Evolutionary conservation across 441 rosid genomes (phyloP).

Genomic region (Mallotus japonicus): DNA sequence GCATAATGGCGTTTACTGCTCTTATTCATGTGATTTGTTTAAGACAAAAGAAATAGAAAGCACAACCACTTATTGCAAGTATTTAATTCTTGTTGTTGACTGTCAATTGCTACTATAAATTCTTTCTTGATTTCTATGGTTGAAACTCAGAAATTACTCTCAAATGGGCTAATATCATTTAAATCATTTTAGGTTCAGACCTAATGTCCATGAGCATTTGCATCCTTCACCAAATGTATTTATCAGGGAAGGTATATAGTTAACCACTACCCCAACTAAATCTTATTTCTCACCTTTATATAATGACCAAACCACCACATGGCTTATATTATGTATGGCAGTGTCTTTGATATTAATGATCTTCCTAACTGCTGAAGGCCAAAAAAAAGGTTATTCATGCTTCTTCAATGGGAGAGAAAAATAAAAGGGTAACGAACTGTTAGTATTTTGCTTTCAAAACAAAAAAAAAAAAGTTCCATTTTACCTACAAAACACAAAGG

Average conservation of each 20-base stretch:
- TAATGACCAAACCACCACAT: conserved; percentile 25
- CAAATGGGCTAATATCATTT: no score
- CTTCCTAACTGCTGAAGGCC: conserved; percentile 2
- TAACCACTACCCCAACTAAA: conserved; percentile 12
- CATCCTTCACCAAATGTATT: conserved; percentile 22
- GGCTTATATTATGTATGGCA: not conserved
- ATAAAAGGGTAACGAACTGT: not conserved
- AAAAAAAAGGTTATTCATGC: not conserved
- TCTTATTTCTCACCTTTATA: conserved; percentile 16
- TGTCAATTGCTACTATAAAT: not conserved
- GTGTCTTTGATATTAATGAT: not conserved
- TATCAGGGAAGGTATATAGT: not conserved
- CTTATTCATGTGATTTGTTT: not conserved
- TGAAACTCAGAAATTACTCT: not conserved
- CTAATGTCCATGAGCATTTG: not conserved
- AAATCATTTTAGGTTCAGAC: no score
- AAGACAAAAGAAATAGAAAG: no score
- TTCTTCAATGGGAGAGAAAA: not conserved
- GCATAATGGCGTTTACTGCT: not conserved
- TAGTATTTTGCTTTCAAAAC: conserved; percentile 26
- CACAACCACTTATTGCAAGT: no score
- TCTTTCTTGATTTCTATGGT: not conserved
- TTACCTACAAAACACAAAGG: conserved; percentile 12
- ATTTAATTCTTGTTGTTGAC: not conserved
- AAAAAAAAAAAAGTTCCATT: conserved; percentile 6